These are phyloP conservation scores for Tricholoma matsutake DNA, from an alignment of 768 basidiomycete species.

Conservation along the genomic window DNA sequence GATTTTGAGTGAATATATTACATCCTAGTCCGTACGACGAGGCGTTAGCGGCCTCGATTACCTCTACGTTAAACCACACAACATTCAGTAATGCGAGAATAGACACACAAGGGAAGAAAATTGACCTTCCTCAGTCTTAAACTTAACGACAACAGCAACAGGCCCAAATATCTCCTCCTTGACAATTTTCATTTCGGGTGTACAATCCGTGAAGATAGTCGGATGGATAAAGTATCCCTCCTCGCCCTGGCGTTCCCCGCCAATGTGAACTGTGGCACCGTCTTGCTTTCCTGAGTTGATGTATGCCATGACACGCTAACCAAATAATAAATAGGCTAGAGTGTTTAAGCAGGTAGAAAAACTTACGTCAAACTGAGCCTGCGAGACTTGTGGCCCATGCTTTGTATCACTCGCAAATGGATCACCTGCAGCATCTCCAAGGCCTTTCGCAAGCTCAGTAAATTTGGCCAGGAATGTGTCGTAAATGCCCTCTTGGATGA, in stretches of 20 bases:
- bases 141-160: conserved; percentile 63
- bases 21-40: too few species aligned
- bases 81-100: too few species aligned
- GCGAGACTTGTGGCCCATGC: conserved; percentile 64
- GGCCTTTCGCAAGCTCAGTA: conserved; percentile 42
- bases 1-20: too few species aligned
- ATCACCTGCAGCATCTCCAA: conserved; percentile 47
- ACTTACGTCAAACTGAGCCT: conserved; percentile 55
- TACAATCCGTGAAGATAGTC: conserved; percentile 60
- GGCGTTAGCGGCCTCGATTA: too few species aligned
- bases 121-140: conserved; percentile 30
- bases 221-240: conserved; percentile 53
- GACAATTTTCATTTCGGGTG: too few species aligned
- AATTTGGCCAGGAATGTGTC: conserved; percentile 47
- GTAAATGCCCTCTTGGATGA: too few species aligned
- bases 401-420: conserved; percentile 49
- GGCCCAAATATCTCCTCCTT: conserved; percentile 54
- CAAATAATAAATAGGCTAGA: neutral
- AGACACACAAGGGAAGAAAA: too few species aligned
- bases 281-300: conserved; percentile 63
- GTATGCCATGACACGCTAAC: conserved; percentile 59
- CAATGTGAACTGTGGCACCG: conserved; percentile 57
- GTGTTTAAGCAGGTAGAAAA: conserved; percentile 8
- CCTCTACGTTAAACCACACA: too few species aligned
- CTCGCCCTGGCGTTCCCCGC: conserved; percentile 47